Conservation (phyloP, 352 stramenopile genomes). For the Phytophthora boehmeriae region DNA sequence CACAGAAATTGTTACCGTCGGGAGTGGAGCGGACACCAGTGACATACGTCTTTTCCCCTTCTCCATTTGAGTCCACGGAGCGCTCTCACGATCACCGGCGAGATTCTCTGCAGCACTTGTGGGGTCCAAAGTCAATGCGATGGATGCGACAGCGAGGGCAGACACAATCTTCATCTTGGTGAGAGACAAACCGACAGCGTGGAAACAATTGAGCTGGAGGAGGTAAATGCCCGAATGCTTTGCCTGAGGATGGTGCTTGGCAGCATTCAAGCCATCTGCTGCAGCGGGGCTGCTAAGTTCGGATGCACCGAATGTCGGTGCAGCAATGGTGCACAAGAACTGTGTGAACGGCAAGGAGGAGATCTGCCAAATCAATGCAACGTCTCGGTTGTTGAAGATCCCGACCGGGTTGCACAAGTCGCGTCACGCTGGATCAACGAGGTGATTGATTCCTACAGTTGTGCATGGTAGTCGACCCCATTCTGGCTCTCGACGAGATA, state of each 20-base stretch:
- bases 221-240: conserved; percentile 37
- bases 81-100: conserved; percentile 16
- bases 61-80: conserved; percentile 28
- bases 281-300: conserved; percentile 19
- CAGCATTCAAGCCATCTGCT: conserved; percentile 9
- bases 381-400: conserved; percentile 23
- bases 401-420: neutral
- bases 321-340: conserved; percentile 13
- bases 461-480: too few species aligned
- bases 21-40: conserved; percentile 34
- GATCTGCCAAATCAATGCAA: conserved; percentile 36
- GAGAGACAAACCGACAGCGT: neutral
- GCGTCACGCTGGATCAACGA: neutral
- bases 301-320: conserved; percentile 24
- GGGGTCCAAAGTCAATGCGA: conserved; percentile 7
- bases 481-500: too few species aligned
- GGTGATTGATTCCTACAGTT: neutral
- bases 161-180: conserved; percentile 26
- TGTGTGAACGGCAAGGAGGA: conserved; percentile 15
- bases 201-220: neutral
- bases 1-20: conserved; percentile 35
- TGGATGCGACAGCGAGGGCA: conserved; percentile 9
- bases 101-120: conserved; percentile 13
- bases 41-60: conserved; percentile 45
- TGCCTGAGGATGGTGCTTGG: conserved; percentile 22